phyloP scores from a whole-genome alignment of 768 basidiomycete genomes.

The Hebeloma cylindrosporum region DNA sequence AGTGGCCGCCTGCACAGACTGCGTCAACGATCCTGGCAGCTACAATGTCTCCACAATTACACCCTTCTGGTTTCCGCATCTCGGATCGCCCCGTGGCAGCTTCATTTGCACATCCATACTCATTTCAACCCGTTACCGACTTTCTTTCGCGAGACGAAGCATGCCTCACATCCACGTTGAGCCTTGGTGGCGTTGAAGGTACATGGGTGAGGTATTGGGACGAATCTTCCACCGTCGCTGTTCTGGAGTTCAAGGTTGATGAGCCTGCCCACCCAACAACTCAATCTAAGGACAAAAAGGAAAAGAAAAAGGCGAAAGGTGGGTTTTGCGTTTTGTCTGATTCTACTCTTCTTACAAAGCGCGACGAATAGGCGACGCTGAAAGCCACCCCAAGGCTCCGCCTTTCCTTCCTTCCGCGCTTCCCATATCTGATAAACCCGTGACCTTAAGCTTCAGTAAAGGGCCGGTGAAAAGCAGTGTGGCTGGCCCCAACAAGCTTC shows the following conservation, averaged over 20 bases:
- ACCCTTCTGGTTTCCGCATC: constrained; percentile 93
- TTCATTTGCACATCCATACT: constrained; percentile 90
- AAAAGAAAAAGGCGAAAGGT: constrained; percentile 68
- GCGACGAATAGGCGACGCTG: constrained; percentile 24
- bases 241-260: constrained; percentile 79
- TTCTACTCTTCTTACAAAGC: background rate
- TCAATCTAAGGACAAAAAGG: constrained; percentile 45
- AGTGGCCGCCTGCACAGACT: constrained; percentile 46
- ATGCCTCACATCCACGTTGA: constrained; percentile 63
- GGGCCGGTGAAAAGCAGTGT: constrained; percentile 34
- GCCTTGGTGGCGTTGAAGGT: constrained; percentile 70
- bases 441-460: constrained; percentile 75
- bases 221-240: constrained; percentile 72
- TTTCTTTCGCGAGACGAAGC: constrained; percentile 76
- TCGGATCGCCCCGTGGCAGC: constrained; percentile 86
- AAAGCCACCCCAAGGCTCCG: constrained; percentile 30
- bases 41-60: constrained; percentile 83
- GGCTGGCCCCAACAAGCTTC: constrained; percentile 33
- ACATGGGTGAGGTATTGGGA: constrained; percentile 92
- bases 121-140: constrained; percentile 81
- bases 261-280: constrained; percentile 43
- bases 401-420: constrained; percentile 60
- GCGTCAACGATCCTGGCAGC: constrained; percentile 79
- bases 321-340: constrained; percentile 6
- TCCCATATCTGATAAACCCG: constrained; percentile 78